These are phyloP conservation scores for Beauveria pseudobassiana DNA, from an alignment of 2,329 filamentous ascomycete genomes.

Conservation along the genomic window DNA sequence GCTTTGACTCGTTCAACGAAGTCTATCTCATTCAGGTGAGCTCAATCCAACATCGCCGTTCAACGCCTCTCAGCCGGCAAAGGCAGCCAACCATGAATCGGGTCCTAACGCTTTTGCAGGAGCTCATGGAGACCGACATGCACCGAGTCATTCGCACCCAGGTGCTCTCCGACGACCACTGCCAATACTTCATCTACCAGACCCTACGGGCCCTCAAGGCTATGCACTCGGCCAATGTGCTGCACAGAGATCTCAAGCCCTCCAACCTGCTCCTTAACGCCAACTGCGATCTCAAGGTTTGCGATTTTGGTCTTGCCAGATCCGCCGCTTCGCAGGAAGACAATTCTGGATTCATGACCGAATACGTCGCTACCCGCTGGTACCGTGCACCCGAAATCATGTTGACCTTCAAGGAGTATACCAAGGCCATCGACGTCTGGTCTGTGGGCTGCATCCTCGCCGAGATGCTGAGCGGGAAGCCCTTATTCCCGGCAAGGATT, in stretches of 20 bases:
- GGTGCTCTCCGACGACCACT: conserved; percentile 97
- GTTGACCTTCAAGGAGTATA: conserved; percentile 99
- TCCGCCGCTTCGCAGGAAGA: conserved; percentile 96
- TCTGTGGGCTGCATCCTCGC: conserved; percentile 96
- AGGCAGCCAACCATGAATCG: neutral
- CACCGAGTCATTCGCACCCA: conserved; percentile 97
- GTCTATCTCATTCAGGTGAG: conserved; percentile 95
- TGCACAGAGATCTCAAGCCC: conserved; percentile 95
- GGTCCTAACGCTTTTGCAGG: conserved; percentile 40
- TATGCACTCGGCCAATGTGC: conserved; percentile 98
- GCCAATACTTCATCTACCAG: conserved; percentile 99
- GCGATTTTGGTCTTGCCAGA: conserved; percentile 92
- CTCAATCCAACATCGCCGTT: neutral
- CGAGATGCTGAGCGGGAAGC: conserved; percentile 98
- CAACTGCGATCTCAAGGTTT: conserved; percentile 98
- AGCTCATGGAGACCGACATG: conserved; percentile 99
- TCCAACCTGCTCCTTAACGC: conserved; percentile 95
- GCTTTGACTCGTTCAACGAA: conserved; percentile 93
- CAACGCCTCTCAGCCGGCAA: neutral
- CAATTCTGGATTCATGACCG: conserved; percentile 99
- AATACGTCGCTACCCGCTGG: conserved; percentile 99
- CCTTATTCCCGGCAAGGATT: conserved; percentile 96
- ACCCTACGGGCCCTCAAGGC: conserved; percentile 95
- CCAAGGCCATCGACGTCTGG: conserved; percentile 99
- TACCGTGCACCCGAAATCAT: conserved; percentile 99